Percentiles rank a stretch among this genome's conserved stretches.
Evolutionary conservation across 495 filamentous ascomycete genomes (phyloP).

Genomic region (Penicillium malachiteum): DNA sequence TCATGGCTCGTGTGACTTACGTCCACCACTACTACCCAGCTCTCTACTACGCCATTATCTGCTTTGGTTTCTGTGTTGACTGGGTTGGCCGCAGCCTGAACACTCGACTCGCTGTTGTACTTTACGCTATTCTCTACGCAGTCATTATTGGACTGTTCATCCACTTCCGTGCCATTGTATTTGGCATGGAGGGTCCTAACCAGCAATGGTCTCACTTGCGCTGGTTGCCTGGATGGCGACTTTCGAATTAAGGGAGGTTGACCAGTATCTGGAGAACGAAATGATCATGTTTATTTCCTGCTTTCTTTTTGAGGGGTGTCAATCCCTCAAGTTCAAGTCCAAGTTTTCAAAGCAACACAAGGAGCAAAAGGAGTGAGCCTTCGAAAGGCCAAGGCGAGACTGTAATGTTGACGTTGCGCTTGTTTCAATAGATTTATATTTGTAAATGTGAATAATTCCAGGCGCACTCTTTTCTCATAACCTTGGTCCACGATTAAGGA

Average conservation of each 20-base stretch:
- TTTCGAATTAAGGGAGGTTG: constrained; percentile 38
- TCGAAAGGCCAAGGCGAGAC: not conserved
- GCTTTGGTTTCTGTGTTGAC: constrained; percentile 83
- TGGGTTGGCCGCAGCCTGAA: constrained; percentile 68
- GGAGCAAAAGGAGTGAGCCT: not conserved
- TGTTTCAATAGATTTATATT: not conserved
- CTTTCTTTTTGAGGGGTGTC: not conserved
- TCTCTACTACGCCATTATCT: constrained; percentile 95
- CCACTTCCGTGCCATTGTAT: constrained; percentile 91
- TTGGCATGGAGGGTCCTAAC: constrained; percentile 86
- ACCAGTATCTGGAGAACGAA: not conserved
- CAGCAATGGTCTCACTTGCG: constrained; percentile 87
- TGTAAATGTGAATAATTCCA: not conserved
- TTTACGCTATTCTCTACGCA: constrained; percentile 71
- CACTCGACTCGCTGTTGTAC: constrained; percentile 54
- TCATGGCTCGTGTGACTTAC: constrained; percentile 98
- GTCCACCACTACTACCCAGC: constrained; percentile 99
- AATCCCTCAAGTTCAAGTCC: too few relatives aligned
- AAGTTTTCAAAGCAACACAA: too few relatives aligned
- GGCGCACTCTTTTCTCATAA: not conserved
- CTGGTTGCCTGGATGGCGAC: constrained; percentile 70
- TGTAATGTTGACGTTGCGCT: not conserved
- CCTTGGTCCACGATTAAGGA: not conserved
- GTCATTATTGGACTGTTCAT: constrained; percentile 76
- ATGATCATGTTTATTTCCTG: not conserved